A percentile compares a stretch with the other conserved stretches of the same genome.
Evolutionary conservation across 176 grass and related monocot species (phyloP).

Genomic region (Carex parvula): DNA sequence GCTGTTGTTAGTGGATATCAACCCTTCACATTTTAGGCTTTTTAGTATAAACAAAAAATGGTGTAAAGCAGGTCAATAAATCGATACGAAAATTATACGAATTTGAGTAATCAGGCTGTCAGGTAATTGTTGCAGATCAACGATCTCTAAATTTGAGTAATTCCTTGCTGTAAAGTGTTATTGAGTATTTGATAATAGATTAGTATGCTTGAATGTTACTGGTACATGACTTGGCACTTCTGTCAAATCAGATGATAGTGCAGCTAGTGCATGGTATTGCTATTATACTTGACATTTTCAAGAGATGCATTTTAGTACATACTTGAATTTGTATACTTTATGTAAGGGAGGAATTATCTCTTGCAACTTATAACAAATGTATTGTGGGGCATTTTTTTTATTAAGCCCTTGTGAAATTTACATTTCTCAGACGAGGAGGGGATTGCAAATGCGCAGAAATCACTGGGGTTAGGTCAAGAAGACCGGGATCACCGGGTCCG

Average conservation of each 20-base stretch:
- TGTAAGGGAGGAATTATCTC: too few species aligned
- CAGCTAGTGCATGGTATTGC: background rate
- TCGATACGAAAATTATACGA: background rate
- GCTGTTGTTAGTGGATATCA: background rate
- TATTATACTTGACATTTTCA: too few species aligned
- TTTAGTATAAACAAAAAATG: background rate
- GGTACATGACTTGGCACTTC: background rate
- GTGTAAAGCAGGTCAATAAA: background rate
- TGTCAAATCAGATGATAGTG: background rate
- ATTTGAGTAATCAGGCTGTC: background rate
- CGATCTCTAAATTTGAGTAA: background rate
- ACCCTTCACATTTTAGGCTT: background rate
- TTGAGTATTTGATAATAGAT: background rate
- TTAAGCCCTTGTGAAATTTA: slow-evolving; percentile 18
- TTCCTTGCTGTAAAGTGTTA: background rate
- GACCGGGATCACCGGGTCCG: too few species aligned
- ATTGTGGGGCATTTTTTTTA: background rate
- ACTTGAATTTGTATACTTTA: background rate
- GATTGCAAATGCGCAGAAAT: slow-evolving; percentile 84
- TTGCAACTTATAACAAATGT: background rate
- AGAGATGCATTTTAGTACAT: background rate
- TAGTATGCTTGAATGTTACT: background rate
- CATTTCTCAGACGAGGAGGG: slow-evolving; percentile 68
- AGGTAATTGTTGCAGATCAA: background rate
- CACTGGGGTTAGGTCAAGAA: slow-evolving; percentile 55